These are phyloP conservation scores for Stachybotrys chlorohalonatus DNA, from an alignment of 2,329 filamentous ascomycete genomes.

Conservation along the genomic window DNA sequence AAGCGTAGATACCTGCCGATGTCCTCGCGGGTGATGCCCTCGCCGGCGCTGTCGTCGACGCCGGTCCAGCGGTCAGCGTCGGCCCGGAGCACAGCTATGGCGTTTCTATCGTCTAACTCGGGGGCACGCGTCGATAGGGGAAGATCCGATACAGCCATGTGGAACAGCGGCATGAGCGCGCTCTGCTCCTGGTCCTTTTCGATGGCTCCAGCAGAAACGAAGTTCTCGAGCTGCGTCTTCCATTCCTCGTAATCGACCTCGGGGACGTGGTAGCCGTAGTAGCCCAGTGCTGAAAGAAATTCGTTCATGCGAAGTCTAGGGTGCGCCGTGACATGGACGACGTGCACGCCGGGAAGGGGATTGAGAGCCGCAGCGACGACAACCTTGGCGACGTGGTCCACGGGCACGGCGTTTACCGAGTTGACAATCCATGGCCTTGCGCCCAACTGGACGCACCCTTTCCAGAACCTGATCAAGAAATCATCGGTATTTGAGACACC, in stretches of 20 bases:
- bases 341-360: constrained; percentile 44
- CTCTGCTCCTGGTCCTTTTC: constrained; percentile 19
- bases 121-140: constrained; percentile 60
- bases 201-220: constrained; percentile 10
- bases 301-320: constrained; percentile 71
- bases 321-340: constrained; percentile 72
- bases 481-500: constrained; percentile 78
- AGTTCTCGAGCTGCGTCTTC: constrained; percentile 17
- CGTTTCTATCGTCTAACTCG: constrained; percentile 58
- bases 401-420: constrained; percentile 81
- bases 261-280: constrained; percentile 65
- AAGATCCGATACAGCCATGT: constrained; percentile 59
- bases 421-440: constrained; percentile 70
- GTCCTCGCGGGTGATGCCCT: constrained; percentile 8
- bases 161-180: constrained; percentile 54
- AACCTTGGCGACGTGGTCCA: constrained; percentile 70
- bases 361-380: constrained; percentile 62
- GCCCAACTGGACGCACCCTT: constrained; percentile 75
- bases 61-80: constrained; percentile 52
- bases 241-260: constrained; percentile 56
- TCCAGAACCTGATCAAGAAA: constrained; percentile 77
- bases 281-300: constrained; percentile 59
- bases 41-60: constrained; percentile 41
- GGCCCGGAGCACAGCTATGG: constrained; percentile 50
- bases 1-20: constrained; percentile 7